Evolutionary conservation across 306 rosid species (phyloP).

Genomic region (Fagus sylvatica): DNA sequence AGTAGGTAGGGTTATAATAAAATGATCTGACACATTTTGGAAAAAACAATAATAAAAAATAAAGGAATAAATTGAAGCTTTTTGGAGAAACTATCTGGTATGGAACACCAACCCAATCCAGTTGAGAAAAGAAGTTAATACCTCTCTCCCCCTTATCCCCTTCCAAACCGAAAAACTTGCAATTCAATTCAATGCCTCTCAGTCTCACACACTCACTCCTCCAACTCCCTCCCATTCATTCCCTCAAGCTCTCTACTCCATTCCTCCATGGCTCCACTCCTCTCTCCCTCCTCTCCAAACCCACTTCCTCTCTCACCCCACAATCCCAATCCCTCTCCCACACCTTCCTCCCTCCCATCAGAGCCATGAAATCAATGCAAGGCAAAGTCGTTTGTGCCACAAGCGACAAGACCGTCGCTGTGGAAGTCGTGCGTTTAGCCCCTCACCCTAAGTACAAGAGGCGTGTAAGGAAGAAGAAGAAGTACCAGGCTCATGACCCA

Average conservation of each 20-base stretch:
- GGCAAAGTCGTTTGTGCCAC: conserved; percentile 76
- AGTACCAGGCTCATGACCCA: conserved; percentile 94
- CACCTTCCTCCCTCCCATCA: conserved; percentile 46
- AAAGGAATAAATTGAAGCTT: no score
- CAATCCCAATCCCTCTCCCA: conserved; percentile 33
- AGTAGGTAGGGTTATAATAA: no score
- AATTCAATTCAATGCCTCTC: conserved; percentile 27
- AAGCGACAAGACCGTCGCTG: conserved; percentile 82
- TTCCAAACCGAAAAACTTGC: neutral
- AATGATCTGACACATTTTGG: no score
- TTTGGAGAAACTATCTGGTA: no score
- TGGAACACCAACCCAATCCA: no score
- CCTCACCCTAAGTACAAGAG: conserved; percentile 92
- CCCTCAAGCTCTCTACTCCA: conserved; percentile 51
- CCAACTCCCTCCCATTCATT: conserved; percentile 51
- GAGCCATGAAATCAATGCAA: conserved; percentile 70
- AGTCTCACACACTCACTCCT: conserved; percentile 49
- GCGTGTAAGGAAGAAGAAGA: conserved; percentile 88
- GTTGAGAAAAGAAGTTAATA: no score
- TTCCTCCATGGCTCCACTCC: conserved; percentile 62
- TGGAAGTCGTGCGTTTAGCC: conserved; percentile 80
- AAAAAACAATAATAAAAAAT: no score
- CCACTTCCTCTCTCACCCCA: conserved; percentile 34
- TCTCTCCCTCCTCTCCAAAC: conserved; percentile 51
- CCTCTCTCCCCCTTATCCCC: conserved; percentile 8